Conservation (phyloP, 805 yeast genomes). For the Yarrowia sp. region DNA sequence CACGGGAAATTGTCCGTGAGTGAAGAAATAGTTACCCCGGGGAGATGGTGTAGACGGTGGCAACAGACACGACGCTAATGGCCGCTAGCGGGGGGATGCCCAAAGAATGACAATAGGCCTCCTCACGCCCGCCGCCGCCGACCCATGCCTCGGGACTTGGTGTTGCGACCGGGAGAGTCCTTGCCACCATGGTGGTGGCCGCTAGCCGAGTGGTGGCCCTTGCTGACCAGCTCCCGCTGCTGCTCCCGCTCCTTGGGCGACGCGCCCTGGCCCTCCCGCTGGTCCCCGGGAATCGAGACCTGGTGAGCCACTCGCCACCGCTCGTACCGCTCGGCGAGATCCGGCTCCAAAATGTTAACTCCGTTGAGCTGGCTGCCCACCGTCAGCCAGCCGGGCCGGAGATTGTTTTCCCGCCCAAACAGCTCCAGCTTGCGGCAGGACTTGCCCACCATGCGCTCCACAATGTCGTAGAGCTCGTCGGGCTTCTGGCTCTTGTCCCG, state of each 20-base stretch:
- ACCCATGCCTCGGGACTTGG: slow-evolving; percentile 8
- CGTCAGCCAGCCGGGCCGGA: slow-evolving; percentile 90
- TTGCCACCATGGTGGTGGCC: slow-evolving; percentile 3
- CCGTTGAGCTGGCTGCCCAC: slow-evolving; percentile 81
- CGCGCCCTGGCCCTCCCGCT: slow-evolving; percentile 14
- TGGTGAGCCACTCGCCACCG: slow-evolving; percentile 26
- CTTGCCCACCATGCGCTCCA: slow-evolving; percentile 82
- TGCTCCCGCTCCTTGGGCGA: background rate
- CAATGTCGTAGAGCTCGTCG: slow-evolving; percentile 84
- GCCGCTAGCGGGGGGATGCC: no score
- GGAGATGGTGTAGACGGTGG: no score
- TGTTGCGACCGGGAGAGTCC: slow-evolving; percentile 19
- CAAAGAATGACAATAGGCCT: background rate
- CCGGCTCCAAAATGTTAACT: slow-evolving; percentile 59
- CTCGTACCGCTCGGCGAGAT: slow-evolving; percentile 40
- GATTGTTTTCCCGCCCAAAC: slow-evolving; percentile 86
- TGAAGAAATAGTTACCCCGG: background rate
- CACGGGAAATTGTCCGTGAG: background rate
- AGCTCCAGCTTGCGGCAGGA: slow-evolving; percentile 82
- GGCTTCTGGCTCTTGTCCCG: slow-evolving; percentile 92
- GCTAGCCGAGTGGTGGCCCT: background rate
- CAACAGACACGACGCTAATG: no score
- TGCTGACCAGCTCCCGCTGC: slow-evolving; percentile 17
- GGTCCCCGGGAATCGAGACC: slow-evolving; percentile 23
- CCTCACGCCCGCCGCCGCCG: slow-evolving; percentile 25